Base-by-base conservation (phyloP, 305 asterid genomes). In the Fraxinus velutina region DNA sequence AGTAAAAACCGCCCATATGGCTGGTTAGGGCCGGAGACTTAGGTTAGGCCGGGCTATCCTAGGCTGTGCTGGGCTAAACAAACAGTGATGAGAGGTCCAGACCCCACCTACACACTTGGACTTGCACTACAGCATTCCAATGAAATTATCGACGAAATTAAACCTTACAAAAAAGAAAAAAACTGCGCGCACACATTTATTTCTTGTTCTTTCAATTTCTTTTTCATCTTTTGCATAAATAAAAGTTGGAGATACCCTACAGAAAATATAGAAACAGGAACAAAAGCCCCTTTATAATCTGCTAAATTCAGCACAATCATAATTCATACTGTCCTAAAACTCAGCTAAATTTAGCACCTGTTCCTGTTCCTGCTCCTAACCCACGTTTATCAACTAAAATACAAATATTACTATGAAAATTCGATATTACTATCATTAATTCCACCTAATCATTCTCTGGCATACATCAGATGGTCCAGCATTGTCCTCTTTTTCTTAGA, bases 321-420 rank as follows among this genome's bases (percentile, higher is more conserved):
- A 55, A 76, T 34, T 24, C 15, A 74, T 73, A 80, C 36, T 30
- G 47, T 60, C 32, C 86, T 86, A 85, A 86, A 84, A 79, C 82
- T 19, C 1, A 83, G 88, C 92, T 79, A 84, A 92, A 90, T 89
- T 90, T 88, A 91, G 96, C 96, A 91, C 85, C 21, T 66, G 73
- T 66, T 66, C 37, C 87, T 27, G 29, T 27, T 27, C 29, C 29
- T 27, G 39, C 83, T 57, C 80, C 64, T 19, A 81, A 75, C 72
- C 66, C 62, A 60, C 22, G 24, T 60, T 21, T 60, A 60, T 21
- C 29, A 60, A 60, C 29, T 60, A 21, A 17, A 60, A 19, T 21
- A 52, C 22, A 52, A 52, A 52, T 52, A n/a, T 52, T n/a, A n/a
- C 8, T 4, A 15, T 1, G 7, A 52, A 52, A 52, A 52, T 5